Conservation (phyloP, 1,139 yeast genomes). For the Suhomyces coccinellae region DNA sequence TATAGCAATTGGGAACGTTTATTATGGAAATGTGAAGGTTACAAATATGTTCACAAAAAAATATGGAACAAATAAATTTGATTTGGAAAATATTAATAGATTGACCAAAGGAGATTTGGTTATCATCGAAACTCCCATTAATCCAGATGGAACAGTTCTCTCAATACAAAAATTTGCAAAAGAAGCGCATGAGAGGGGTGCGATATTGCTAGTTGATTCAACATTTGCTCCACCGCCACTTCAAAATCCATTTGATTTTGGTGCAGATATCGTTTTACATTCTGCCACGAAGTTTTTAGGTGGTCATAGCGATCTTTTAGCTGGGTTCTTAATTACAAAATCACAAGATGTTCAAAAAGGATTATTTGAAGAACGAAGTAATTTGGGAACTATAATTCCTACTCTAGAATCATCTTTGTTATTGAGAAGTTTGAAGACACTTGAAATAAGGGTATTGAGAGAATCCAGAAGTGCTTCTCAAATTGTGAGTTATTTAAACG, state of each 20-base stretch:
- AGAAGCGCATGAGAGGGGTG: constrained; percentile 70
- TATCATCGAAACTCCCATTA: constrained; percentile 85
- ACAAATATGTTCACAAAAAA: constrained; percentile 62
- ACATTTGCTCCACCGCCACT: constrained; percentile 95
- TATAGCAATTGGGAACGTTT: constrained; percentile 75
- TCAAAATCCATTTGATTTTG: constrained; percentile 74
- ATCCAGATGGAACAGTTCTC: constrained; percentile 74
- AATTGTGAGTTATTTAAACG: constrained; percentile 58
- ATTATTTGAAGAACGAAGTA: constrained; percentile 61
- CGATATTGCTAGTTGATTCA: constrained; percentile 71
- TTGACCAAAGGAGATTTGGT: constrained; percentile 70
- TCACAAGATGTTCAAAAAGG: constrained; percentile 44
- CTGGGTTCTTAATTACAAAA: constrained; percentile 74
- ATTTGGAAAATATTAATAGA: constrained; percentile 42
- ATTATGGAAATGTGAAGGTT: constrained; percentile 81
- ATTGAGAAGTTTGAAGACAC: constrained; percentile 78
- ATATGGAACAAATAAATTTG: constrained; percentile 54
- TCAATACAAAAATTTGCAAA: constrained; percentile 65
- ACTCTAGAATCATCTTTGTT: constrained; percentile 74
- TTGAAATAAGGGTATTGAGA: constrained; percentile 61
- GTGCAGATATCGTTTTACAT: constrained; percentile 83
- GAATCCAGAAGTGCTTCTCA: constrained; percentile 68
- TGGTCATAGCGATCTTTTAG: constrained; percentile 89
- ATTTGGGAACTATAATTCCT: constrained; percentile 76
- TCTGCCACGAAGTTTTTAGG: constrained; percentile 92